A percentile compares a stretch with the other conserved stretches of the same genome.
Evolutionary conservation across 352 stramenopile species (phyloP).

Genomic region (Globisporangium alternatum): DNA sequence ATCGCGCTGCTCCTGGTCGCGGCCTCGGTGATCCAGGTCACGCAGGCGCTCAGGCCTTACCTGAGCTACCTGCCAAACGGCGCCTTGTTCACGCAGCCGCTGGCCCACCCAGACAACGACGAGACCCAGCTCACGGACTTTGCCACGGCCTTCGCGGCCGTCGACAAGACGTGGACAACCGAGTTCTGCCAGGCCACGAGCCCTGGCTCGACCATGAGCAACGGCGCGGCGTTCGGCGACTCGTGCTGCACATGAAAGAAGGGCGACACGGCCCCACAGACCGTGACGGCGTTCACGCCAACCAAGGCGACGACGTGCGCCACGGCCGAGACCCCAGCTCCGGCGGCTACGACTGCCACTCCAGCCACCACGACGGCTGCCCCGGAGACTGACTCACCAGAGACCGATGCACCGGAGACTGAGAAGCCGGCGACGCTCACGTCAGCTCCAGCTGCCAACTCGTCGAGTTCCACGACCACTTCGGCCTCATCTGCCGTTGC

Average conservation of each 20-base stretch:
- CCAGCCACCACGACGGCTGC: background rate
- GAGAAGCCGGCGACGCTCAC: background rate
- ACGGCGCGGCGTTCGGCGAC: conserved; percentile 36
- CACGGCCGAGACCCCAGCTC: conserved; percentile 22
- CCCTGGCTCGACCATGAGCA: conserved; percentile 33
- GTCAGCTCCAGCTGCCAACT: conserved; percentile 33
- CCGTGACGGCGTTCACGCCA: conserved; percentile 22
- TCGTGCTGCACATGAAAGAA: conserved; percentile 44
- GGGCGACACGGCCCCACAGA: conserved; percentile 27
- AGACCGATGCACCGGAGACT: no score
- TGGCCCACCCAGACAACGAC: conserved; percentile 34
- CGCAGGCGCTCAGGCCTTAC: conserved; percentile 32
- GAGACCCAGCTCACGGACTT: conserved; percentile 22
- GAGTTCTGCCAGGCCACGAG: conserved; percentile 34
- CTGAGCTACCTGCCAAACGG: conserved; percentile 40
- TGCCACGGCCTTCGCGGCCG: conserved; percentile 25
- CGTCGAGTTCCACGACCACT: background rate
- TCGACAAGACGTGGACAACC: conserved; percentile 27
- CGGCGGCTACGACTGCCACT: conserved; percentile 25
- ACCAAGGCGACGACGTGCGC: conserved; percentile 1
- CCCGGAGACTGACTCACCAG: no score
- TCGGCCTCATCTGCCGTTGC: background rate
- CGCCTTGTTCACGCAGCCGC: conserved; percentile 25
- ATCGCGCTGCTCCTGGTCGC: conserved; percentile 67
- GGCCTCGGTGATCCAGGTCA: conserved; percentile 78